Conservation (phyloP, 306 rosid genomes). For the Gleditsia sinensis region DNA sequence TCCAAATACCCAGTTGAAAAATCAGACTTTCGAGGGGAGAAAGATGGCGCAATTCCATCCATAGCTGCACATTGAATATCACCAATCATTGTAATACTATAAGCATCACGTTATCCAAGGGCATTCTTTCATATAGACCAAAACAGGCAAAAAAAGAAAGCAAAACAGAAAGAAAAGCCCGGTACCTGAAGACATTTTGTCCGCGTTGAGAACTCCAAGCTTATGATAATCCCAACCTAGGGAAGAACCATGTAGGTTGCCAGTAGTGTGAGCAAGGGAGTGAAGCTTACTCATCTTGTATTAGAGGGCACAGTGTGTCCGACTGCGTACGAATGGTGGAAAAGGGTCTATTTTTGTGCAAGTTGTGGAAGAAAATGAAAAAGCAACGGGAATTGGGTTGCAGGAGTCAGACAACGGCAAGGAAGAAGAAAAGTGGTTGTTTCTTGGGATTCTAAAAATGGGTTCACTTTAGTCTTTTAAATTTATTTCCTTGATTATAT, state of each 20-base stretch:
- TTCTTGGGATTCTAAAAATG: slow-evolving; percentile 87
- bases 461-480: slow-evolving; percentile 44
- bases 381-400: slow-evolving; percentile 30
- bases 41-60: slow-evolving; percentile 52
- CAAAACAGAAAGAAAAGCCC: background rate
- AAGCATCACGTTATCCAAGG: slow-evolving; percentile 23
- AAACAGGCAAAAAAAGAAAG: background rate
- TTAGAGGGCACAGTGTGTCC: background rate
- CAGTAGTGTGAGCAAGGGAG: slow-evolving; percentile 52
- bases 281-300: slow-evolving; percentile 60
- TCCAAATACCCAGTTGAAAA: slow-evolving; percentile 85
- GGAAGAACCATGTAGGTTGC: slow-evolving; percentile 56
- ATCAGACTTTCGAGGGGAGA: slow-evolving; percentile 47
- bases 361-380: slow-evolving; percentile 31
- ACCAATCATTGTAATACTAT: slow-evolving; percentile 33
- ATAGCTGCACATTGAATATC: slow-evolving; percentile 43
- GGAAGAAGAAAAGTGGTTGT: slow-evolving; percentile 46
- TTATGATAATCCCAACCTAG: slow-evolving; percentile 64
- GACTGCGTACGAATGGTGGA: slow-evolving; percentile 35
- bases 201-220: slow-evolving; percentile 70
- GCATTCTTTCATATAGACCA: background rate
- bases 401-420: slow-evolving; percentile 74
- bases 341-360: slow-evolving; percentile 56
- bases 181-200: slow-evolving; percentile 68
- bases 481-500: slow-evolving; percentile 33